A percentile compares a stretch with the other conserved stretches of the same genome.
These are phyloP conservation scores for Perilla frutescens DNA, from an alignment of 257 asterid genomes.

Conservation along the genomic window DNA sequence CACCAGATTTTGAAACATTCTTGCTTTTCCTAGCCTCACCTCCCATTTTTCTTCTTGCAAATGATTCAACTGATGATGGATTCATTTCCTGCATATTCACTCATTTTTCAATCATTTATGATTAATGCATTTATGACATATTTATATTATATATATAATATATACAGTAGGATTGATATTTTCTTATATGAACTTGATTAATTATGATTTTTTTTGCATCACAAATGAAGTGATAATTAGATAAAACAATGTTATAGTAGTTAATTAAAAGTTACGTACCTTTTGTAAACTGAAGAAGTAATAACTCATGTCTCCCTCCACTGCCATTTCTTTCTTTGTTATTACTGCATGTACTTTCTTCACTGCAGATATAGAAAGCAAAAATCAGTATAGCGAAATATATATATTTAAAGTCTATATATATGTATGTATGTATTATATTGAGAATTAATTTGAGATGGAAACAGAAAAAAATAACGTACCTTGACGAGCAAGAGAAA, in stretches of 20 bases:
- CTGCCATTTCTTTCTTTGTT: slow-evolving; percentile 26
- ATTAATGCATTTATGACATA: too few species aligned
- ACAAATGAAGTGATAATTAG: too few species aligned
- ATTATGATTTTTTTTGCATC: too few species aligned
- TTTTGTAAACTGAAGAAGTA: slow-evolving; percentile 31
- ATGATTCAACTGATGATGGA: slow-evolving; percentile 1
- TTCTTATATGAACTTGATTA: too few species aligned
- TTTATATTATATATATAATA: too few species aligned
- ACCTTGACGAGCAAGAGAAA: slow-evolving; percentile 53
- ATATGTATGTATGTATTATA: too few species aligned
- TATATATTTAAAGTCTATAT: background rate
- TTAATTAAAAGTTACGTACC: slow-evolving; percentile 27
- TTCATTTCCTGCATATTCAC: slow-evolving; percentile 40
- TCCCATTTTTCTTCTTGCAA: slow-evolving; percentile 51
- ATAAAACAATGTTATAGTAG: too few species aligned
- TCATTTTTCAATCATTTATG: background rate
- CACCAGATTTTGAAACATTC: background rate
- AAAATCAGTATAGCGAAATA: background rate
- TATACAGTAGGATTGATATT: too few species aligned
- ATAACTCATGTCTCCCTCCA: background rate
- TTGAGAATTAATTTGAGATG: background rate
- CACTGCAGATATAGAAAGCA: slow-evolving; percentile 34
- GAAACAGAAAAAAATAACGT: too few species aligned
- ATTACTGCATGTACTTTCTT: slow-evolving; percentile 31
- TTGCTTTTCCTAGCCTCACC: background rate